Evolutionary conservation across 345 rosid species (phyloP).

Genomic region (Populus davidiana): DNA sequence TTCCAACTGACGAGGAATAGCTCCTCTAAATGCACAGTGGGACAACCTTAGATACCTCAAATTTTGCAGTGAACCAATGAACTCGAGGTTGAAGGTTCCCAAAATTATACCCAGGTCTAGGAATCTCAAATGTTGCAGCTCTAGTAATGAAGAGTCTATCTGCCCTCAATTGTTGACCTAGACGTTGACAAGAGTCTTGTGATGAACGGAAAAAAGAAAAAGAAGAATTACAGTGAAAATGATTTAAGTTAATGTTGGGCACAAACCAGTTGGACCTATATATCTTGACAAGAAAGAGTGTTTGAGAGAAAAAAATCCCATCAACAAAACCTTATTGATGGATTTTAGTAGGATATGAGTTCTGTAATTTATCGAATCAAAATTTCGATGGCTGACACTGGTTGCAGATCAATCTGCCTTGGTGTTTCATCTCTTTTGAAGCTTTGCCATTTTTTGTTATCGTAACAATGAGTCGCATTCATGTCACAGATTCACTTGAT

Average conservation of each 20-base stretch:
- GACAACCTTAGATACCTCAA: slow-evolving; percentile 3
- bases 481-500: not conserved
- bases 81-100: not conserved
- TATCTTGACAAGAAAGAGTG: too few species aligned
- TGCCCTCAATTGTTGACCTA: not conserved
- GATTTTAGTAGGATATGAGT: not conserved
- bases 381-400: not conserved
- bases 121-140: slow-evolving; percentile 4
- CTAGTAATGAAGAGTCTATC: slow-evolving; percentile 1
- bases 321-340: too few species aligned
- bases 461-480: not conserved
- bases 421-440: not conserved
- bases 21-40: not conserved
- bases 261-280: too few species aligned
- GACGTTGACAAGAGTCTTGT: too few species aligned
- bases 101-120: not conserved
- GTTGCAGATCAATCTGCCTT: not conserved
- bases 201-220: too few species aligned
- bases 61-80: slow-evolving; percentile 1
- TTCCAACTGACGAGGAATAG: not conserved
- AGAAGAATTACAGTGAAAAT: too few species aligned
- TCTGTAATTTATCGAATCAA: not conserved
- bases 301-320: too few species aligned
- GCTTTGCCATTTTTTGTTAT: not conserved
- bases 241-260: too few species aligned